A percentile compares a stretch with the other conserved stretches of the same genome.
Evolutionary conservation across 352 stramenopile genomes (phyloP).

Genomic region (Aphanomyces euteiches): DNA sequence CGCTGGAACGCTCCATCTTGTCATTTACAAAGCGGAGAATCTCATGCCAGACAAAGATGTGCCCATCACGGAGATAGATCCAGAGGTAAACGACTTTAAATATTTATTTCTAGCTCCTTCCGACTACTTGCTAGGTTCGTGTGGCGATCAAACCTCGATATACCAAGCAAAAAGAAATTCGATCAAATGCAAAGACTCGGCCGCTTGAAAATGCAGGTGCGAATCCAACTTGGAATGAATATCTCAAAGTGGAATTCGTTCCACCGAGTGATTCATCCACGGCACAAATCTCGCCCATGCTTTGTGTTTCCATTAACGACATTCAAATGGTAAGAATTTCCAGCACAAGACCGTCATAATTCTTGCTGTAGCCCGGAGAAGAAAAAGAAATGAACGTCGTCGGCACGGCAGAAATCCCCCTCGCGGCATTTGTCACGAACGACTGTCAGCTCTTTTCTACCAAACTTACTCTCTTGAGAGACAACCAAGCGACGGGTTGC

Average conservation of each 20-base stretch:
- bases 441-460: conserved; percentile 33
- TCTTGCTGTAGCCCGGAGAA: conserved; percentile 43
- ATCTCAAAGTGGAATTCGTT: conserved; percentile 47
- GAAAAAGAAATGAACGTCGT: conserved; percentile 37
- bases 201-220: conserved; percentile 43
- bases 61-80: conserved; percentile 41
- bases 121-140: conserved; percentile 32
- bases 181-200: conserved; percentile 50
- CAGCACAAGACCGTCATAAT: not conserved
- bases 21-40: conserved; percentile 40
- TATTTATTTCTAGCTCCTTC: not conserved
- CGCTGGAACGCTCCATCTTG: conserved; percentile 42
- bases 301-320: conserved; percentile 46
- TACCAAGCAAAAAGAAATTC: conserved; percentile 49
- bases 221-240: conserved; percentile 50
- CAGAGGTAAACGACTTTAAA: conserved; percentile 33
- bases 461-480: conserved; percentile 37
- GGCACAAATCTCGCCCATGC: conserved; percentile 36
- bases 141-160: conserved; percentile 49
- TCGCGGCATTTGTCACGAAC: conserved; percentile 38
- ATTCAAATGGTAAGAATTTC: conserved; percentile 44
- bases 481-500: conserved; percentile 38
- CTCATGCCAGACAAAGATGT: conserved; percentile 39
- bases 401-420: conserved; percentile 42
- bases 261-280: conserved; percentile 29